These are phyloP conservation scores for Cercospora beticola DNA, from an alignment of 2,329 filamentous ascomycete genomes.

Conservation along the genomic window DNA sequence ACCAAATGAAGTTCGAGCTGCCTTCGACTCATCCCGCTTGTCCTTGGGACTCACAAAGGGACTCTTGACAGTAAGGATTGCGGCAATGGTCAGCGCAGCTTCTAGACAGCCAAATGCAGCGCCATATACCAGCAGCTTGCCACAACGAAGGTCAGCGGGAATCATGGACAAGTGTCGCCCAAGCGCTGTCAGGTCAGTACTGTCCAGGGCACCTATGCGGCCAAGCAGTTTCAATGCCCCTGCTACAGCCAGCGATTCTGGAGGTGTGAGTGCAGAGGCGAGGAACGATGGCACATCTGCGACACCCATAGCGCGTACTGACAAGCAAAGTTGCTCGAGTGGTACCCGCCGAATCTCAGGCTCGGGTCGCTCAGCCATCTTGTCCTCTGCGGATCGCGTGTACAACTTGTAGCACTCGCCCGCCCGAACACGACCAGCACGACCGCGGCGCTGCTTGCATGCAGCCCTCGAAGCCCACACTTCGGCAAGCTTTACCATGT, in stretches of 20 bases:
- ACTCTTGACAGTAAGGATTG: slow-evolving; percentile 83
- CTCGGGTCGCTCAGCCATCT: slow-evolving; percentile 85
- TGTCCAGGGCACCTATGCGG: slow-evolving; percentile 85
- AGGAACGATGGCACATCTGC: slow-evolving; percentile 78
- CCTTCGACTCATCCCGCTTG: slow-evolving; percentile 77
- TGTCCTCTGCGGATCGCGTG: slow-evolving; percentile 76
- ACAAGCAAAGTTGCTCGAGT: slow-evolving; percentile 89
- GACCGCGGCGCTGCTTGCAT: slow-evolving; percentile 88
- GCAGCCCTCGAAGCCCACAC: slow-evolving; percentile 93
- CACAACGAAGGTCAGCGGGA: slow-evolving; percentile 86
- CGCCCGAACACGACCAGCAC: slow-evolving; percentile 87
- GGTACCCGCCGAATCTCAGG: slow-evolving; percentile 93
- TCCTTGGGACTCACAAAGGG: slow-evolving; percentile 84
- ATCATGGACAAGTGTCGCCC: slow-evolving; percentile 94
- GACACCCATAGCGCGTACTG: slow-evolving; percentile 92
- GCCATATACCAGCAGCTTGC: slow-evolving; percentile 93
- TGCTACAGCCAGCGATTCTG: slow-evolving; percentile 79
- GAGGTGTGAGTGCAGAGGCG: slow-evolving; percentile 82
- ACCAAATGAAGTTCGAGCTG: slow-evolving; percentile 72
- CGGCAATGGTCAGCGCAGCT: slow-evolving; percentile 81
- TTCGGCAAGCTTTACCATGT: slow-evolving; percentile 92
- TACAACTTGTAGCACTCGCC: slow-evolving; percentile 95
- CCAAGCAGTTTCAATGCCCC: slow-evolving; percentile 76
- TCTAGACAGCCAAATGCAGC: slow-evolving; percentile 91
- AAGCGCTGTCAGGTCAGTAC: slow-evolving; percentile 82